A percentile compares a stretch with the other conserved stretches of the same genome.
Conservation (phyloP, 2,329 filamentous ascomycete genomes). For the Exophiala mesophila region DNA sequence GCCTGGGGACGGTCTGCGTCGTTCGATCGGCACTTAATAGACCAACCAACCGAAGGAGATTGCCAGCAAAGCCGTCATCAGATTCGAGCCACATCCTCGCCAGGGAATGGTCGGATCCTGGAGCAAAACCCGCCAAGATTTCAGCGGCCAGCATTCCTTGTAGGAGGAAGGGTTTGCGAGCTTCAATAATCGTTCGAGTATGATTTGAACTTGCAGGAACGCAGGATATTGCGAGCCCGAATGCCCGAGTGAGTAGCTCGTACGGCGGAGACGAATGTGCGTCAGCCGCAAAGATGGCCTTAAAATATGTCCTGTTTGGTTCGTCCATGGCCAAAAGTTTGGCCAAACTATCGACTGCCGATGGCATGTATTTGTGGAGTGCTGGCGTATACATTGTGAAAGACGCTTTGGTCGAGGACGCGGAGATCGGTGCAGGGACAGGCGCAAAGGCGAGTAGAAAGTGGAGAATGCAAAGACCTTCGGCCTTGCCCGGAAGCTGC, state of each 20-base stretch:
- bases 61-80: slow-evolving; percentile 76
- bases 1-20: slow-evolving; percentile 35
- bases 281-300: slow-evolving; percentile 72
- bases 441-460: slow-evolving; percentile 90
- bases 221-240: slow-evolving; percentile 78
- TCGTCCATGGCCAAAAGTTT: slow-evolving; percentile 91
- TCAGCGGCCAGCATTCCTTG: slow-evolving; percentile 88
- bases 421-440: slow-evolving; percentile 59
- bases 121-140: slow-evolving; percentile 72
- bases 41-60: slow-evolving; percentile 69
- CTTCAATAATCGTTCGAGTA: slow-evolving; percentile 66
- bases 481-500: slow-evolving; percentile 77
- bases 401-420: slow-evolving; percentile 55
- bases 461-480: slow-evolving; percentile 78
- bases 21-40: slow-evolving; percentile 57
- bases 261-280: slow-evolving; percentile 59
- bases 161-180: slow-evolving; percentile 81
- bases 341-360: slow-evolving; percentile 82
- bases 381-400: slow-evolving; percentile 78
- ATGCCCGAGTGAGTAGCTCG: slow-evolving; percentile 80
- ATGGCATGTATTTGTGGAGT: slow-evolving; percentile 80
- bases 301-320: slow-evolving; percentile 82
- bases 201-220: slow-evolving; percentile 61
- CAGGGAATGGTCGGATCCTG: slow-evolving; percentile 65
- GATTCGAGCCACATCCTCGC: slow-evolving; percentile 77